phyloP scores from a whole-genome alignment of 371 early-diverging fungal species.

The Phascolomyces articulosus region DNA sequence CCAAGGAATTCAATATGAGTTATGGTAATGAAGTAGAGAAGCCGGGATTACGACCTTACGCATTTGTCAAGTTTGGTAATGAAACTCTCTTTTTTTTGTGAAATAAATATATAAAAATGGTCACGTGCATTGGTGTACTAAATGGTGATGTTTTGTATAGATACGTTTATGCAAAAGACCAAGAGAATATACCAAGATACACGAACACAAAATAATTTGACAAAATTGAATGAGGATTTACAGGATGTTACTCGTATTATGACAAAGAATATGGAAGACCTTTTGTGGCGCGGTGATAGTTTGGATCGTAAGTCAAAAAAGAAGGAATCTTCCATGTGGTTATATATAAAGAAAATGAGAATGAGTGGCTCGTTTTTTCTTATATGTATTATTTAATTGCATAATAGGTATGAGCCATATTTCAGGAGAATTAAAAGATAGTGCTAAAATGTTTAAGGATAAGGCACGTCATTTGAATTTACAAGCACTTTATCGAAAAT shows the following conservation, averaged over 20 bases:
- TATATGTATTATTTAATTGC: background rate
- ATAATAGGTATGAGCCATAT: conserved; percentile 48
- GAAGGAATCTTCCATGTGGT: background rate
- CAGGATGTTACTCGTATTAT: conserved; percentile 96
- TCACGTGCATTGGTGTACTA: too few relatives aligned
- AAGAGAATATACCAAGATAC: conserved; percentile 95
- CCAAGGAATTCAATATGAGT: conserved; percentile 91
- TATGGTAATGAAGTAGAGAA: conserved; percentile 89
- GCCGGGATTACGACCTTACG: conserved; percentile 91
- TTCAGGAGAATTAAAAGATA: conserved; percentile 56
- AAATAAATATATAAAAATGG: background rate
- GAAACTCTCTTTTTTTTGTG: too few relatives aligned
- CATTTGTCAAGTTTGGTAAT: conserved; percentile 95
- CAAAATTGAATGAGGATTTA: conserved; percentile 94
- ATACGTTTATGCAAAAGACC: conserved; percentile 96
- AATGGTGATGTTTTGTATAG: conserved; percentile 45
- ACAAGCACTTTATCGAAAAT: conserved; percentile 91
- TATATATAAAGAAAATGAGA: background rate
- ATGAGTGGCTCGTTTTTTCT: background rate
- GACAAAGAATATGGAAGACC: conserved; percentile 97
- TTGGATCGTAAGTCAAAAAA: conserved; percentile 70
- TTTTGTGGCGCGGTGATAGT: conserved; percentile 91
- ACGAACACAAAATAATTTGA: conserved; percentile 89
- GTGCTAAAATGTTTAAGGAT: conserved; percentile 56
- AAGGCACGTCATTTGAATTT: conserved; percentile 81